Base-by-base conservation (phyloP, 139 green algal genomes). In the Desmodesmus armatus region DNA sequence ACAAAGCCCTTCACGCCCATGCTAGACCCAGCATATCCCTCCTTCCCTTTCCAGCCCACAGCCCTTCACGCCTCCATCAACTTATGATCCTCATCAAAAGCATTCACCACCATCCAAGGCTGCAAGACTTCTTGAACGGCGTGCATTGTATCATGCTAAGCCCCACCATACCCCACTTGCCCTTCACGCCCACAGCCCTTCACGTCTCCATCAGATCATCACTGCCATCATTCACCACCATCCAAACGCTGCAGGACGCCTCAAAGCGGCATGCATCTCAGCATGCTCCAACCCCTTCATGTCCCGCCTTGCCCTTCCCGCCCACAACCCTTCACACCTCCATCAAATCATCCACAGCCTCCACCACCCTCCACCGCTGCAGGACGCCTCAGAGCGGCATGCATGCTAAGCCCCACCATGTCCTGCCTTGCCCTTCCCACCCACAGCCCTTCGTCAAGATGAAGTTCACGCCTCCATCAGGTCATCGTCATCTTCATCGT, bases 401-500 rank as follows among this genome's bases (percentile, higher is more conserved):
- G 25, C 51, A 17, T 17, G 13, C 15, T 13, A 13, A 62, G 51
- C 17, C 29, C 15, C 21, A 69, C 15, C 21, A 69, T 27, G 15
- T 23, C 19, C 60, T 13, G 7, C 60, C 33, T 37, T 60, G 13
- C 49, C 17, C 17, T 17, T 60, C 13, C 13, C 13, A 17, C 49
- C 13, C 49, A 60, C 17, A 62, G 17, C 17, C 17, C 17, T 19
- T 62, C 17, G 17, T 19, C 60, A 69, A 58, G 53, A 4, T 31
- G 33, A 29, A 73, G 65, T 44, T 78, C 70, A 78, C 6, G 43
- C 5, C 41, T 78, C 70, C 76, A 83, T 84, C 0, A n/a, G 60
- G 3, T 51, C 78, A 41, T 85, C 79, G 44, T 77, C 53, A 29
- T 78, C 65, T 17, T 73, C 60, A 3, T 78, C 72, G 40, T 87